Percentiles rank a stretch among this genome's conserved stretches.
phyloP scores from a whole-genome alignment of 495 filamentous ascomycete genomes.

The Daldinia childiae region DNA sequence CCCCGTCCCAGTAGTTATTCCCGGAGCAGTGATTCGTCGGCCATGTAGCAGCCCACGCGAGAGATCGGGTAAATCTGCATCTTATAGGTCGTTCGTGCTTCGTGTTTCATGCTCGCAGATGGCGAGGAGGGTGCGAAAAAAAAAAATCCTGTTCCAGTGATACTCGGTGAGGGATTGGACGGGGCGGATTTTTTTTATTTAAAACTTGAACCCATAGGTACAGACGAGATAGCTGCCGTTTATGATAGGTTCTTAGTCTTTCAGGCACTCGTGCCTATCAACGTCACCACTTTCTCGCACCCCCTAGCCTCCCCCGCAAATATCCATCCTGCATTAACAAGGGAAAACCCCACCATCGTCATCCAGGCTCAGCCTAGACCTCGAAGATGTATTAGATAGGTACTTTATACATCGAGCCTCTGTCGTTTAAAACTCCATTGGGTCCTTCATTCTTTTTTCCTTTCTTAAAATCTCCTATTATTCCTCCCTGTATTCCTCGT shows the following conservation, averaged over 20 bases:
- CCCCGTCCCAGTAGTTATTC: not conserved
- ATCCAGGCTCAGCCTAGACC: conserved; percentile 12
- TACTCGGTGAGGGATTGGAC: not conserved
- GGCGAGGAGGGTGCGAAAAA: conserved; percentile 12
- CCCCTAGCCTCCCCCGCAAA: conserved; percentile 33
- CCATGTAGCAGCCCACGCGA: not conserved
- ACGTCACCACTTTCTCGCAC: conserved; percentile 28
- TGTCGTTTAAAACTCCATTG: conserved; percentile 22
- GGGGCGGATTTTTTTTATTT: no score
- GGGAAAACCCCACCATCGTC: conserved; percentile 36
- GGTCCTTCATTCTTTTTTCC: not conserved
- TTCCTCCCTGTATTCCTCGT: conserved; percentile 8
- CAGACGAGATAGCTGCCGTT: no score
- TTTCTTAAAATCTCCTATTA: not conserved
- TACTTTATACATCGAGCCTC: conserved; percentile 11
- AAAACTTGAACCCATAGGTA: no score
- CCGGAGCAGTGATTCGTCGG: not conserved
- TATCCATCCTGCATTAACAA: conserved; percentile 6
- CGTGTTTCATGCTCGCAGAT: conserved; percentile 34
- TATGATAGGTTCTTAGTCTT: no score
- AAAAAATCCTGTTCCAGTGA: conserved; percentile 34
- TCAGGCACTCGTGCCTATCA: not conserved
- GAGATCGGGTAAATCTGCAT: not conserved
- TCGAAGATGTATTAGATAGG: not conserved
- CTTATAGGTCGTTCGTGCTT: conserved; percentile 13